Evolutionary conservation across 371 early-diverging fungal genomes (phyloP).

Genomic region (Entomophthora muscae): DNA sequence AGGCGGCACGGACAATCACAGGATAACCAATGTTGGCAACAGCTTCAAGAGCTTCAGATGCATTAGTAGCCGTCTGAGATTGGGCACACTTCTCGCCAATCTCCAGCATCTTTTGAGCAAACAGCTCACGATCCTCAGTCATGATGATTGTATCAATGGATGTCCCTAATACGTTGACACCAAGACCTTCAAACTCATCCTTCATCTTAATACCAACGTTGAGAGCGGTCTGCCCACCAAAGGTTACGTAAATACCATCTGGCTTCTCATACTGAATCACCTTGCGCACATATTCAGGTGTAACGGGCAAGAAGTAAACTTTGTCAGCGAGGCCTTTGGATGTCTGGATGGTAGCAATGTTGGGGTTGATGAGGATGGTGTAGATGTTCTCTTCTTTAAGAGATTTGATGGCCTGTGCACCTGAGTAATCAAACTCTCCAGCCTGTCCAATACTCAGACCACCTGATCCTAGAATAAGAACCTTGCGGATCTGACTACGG

Average conservation of each 20-base stretch:
- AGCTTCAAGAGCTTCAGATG: constrained; percentile 66
- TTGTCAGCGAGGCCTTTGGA: constrained; percentile 76
- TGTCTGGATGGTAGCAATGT: constrained; percentile 96
- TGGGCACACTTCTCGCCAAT: constrained; percentile 76
- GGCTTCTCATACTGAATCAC: constrained; percentile 80
- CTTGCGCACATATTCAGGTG: constrained; percentile 74
- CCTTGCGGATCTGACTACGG: constrained; percentile 46
- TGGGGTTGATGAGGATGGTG: constrained; percentile 86
- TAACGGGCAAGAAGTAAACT: constrained; percentile 88
- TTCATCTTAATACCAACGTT: constrained; percentile 74
- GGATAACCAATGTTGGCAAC: constrained; percentile 76
- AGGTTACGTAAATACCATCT: constrained; percentile 83
- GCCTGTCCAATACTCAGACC: constrained; percentile 93
- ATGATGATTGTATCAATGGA: constrained; percentile 74
- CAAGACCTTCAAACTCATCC: constrained; percentile 56
- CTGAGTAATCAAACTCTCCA: constrained; percentile 94
- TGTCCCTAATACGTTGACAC: constrained; percentile 83
- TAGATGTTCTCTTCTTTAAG: constrained; percentile 73
- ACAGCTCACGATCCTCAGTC: constrained; percentile 87
- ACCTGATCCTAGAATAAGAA: constrained; percentile 83
- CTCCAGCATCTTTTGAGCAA: constrained; percentile 65
- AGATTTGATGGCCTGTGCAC: constrained; percentile 91
- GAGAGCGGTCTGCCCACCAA: constrained; percentile 90
- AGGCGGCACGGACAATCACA: constrained; percentile 84
- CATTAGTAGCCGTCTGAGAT: constrained; percentile 60